These are phyloP conservation scores for Bisporella sp. DNA, from an alignment of 2,329 filamentous ascomycete species.

Conservation along the genomic window DNA sequence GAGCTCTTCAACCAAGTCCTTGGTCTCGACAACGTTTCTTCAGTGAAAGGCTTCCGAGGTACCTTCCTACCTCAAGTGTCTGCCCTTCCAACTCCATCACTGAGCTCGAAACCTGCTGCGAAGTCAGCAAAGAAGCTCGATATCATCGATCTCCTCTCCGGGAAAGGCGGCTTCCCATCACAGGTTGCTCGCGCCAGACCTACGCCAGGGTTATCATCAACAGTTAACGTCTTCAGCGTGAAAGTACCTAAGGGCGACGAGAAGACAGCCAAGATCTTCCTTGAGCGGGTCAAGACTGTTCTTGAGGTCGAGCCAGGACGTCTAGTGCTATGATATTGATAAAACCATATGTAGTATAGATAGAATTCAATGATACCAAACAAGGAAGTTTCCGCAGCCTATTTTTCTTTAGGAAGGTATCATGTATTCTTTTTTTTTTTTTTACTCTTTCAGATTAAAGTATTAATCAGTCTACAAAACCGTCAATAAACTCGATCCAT, in stretches of 20 bases:
- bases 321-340: slow-evolving; percentile 51
- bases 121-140: slow-evolving; percentile 51
- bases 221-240: slow-evolving; percentile 74
- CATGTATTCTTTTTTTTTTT: no score
- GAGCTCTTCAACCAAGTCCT: slow-evolving; percentile 89
- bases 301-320: slow-evolving; percentile 74
- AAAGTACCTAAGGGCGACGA: slow-evolving; percentile 74
- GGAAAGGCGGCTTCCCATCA: slow-evolving; percentile 27
- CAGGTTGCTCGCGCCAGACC: slow-evolving; percentile 24
- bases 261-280: slow-evolving; percentile 71
- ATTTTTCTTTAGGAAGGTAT: no score
- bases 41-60: slow-evolving; percentile 50
- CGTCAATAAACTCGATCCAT: no score
- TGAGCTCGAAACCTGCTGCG: slow-evolving; percentile 15
- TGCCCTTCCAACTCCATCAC: slow-evolving; percentile 41
- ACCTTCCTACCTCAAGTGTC: slow-evolving; percentile 66
- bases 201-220: slow-evolving; percentile 42
- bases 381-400: no score
- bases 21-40: slow-evolving; percentile 50
- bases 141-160: slow-evolving; percentile 75
- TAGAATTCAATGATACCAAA: neutral
- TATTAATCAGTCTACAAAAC: no score
- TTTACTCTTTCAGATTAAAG: no score
- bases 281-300: slow-evolving; percentile 79
- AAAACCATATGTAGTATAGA: neutral